phyloP scores from a whole-genome alignment of 495 filamentous ascomycete species.

The Mytilinidion resinicola region DNA sequence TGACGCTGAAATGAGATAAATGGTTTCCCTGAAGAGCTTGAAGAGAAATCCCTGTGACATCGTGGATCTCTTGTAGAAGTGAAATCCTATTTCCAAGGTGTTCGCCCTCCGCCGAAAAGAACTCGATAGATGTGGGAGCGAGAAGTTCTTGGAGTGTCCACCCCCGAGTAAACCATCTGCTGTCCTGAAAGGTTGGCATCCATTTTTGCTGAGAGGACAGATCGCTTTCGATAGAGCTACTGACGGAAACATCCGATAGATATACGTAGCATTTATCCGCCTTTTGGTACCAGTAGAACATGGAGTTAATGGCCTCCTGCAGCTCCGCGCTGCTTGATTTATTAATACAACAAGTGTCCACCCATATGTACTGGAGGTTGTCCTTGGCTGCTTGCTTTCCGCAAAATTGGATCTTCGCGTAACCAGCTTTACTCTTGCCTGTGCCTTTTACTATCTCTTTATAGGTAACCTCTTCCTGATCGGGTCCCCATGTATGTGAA shows the following conservation, averaged over 20 bases:
- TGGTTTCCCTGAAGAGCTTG: conserved; percentile 17
- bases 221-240: not conserved
- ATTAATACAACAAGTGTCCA: too few species aligned
- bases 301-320: too few species aligned
- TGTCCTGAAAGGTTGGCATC: not conserved
- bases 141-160: conserved; percentile 15
- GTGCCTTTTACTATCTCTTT: conserved; percentile 2
- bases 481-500: not conserved
- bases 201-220: not conserved
- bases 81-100: conserved; percentile 21
- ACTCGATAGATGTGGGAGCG: conserved; percentile 21
- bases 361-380: not conserved
- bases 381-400: not conserved
- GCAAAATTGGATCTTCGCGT: not conserved
- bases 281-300: not conserved
- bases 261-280: conserved; percentile 12
- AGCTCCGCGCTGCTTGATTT: too few species aligned
- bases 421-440: conserved; percentile 4
- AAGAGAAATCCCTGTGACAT: conserved; percentile 19
- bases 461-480: conserved; percentile 3
- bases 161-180: conserved; percentile 1
- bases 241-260: not conserved
- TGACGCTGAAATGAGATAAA: conserved; percentile 17
- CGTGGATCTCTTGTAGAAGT: conserved; percentile 15
- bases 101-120: conserved; percentile 23